Conservation (phyloP, 1,139 yeast genomes). For the Suhomyces wounanorum region DNA sequence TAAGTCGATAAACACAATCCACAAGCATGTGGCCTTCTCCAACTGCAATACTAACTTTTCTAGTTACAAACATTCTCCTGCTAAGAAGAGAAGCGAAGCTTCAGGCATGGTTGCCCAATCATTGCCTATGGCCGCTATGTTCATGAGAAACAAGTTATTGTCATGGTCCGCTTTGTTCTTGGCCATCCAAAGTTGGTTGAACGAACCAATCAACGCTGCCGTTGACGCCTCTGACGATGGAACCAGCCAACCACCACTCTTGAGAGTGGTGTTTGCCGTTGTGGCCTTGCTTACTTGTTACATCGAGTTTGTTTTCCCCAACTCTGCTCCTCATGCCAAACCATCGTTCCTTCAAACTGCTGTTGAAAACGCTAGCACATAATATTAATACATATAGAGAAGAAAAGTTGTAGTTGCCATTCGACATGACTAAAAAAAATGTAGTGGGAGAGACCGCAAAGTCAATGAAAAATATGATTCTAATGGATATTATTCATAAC, state of each 20-base stretch:
- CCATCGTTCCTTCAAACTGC: constrained; percentile 16
- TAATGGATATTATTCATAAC: too few species aligned
- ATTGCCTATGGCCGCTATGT: constrained; percentile 72
- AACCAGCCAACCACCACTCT: constrained; percentile 43
- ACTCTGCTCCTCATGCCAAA: constrained; percentile 31
- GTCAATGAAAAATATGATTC: too few species aligned
- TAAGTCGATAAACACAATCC: constrained; percentile 20
- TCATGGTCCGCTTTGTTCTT: constrained; percentile 61
- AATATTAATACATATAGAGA: constrained; percentile 3
- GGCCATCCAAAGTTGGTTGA: constrained; percentile 51
- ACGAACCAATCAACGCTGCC: constrained; percentile 43
- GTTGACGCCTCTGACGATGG: constrained; percentile 21
- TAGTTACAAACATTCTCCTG: constrained; percentile 52
- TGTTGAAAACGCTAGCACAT: constrained; percentile 10
- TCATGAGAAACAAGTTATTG: constrained; percentile 53
- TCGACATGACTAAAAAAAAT: neutral
- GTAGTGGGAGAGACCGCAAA: neutral
- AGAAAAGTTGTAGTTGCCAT: neutral
- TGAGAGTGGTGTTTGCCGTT: constrained; percentile 49
- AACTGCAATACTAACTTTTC: constrained; percentile 7
- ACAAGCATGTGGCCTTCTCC: neutral
- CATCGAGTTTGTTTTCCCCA: constrained; percentile 49
- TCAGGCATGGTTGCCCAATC: constrained; percentile 55
- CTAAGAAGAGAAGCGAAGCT: constrained; percentile 50
- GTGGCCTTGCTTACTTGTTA: constrained; percentile 54